Conservation (phyloP, 1,284 basidiomycete species). For the Trichosporon asahii region DNA sequence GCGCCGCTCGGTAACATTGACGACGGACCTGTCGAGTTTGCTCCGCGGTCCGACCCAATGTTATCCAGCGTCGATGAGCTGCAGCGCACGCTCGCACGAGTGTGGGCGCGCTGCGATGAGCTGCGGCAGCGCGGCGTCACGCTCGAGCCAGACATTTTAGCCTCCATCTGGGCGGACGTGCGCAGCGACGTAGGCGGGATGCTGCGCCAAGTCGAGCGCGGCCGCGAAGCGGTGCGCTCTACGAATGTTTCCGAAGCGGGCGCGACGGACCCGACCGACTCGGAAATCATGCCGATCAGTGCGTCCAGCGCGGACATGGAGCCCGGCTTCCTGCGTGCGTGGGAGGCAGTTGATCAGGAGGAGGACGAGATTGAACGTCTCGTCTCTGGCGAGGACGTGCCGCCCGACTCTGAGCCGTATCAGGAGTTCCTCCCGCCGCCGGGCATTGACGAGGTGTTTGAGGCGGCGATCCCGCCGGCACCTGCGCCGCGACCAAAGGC, state of each 20-base stretch:
- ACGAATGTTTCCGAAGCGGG: conserved; percentile 1
- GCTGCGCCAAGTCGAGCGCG: conserved; percentile 23
- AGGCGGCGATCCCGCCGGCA: conserved; percentile 19
- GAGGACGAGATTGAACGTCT: conserved; percentile 19
- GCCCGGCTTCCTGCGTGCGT: conserved; percentile 32
- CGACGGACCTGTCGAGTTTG: conserved; percentile 16
- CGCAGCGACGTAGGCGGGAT: conserved; percentile 24
- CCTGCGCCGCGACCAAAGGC: conserved; percentile 9
- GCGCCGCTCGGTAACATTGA: not conserved
- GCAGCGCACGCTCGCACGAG: conserved; percentile 21
- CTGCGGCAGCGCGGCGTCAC: conserved; percentile 13
- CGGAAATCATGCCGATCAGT: conserved; percentile 5
- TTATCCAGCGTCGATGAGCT: conserved; percentile 22
- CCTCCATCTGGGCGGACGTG: conserved; percentile 18
- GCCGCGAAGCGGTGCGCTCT: conserved; percentile 14
- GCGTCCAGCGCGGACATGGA: conserved; percentile 9
- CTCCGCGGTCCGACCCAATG: conserved; percentile 11
- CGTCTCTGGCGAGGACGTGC: conserved; percentile 8
- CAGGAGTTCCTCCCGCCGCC: conserved; percentile 30
- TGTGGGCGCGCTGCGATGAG: conserved; percentile 22
- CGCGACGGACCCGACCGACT: conserved; percentile 8
- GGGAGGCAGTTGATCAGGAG: conserved; percentile 22
- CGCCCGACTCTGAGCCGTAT: not conserved
- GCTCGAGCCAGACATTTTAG: not conserved
- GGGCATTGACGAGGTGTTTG: conserved; percentile 39